Base-by-base conservation (phyloP, 495 filamentous ascomycete genomes). In the Aspergillus nidulans region DNA sequence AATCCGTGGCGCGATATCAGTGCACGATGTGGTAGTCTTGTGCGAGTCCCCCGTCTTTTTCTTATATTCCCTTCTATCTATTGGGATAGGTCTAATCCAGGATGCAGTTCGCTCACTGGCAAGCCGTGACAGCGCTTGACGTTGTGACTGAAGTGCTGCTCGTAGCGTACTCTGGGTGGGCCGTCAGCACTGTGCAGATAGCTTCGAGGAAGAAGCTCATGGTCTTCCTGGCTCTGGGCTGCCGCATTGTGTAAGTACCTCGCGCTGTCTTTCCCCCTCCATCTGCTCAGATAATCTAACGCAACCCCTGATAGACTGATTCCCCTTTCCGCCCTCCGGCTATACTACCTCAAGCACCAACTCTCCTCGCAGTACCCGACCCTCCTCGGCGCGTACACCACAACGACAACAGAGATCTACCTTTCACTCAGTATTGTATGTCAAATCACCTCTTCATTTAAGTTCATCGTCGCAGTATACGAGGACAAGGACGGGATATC, bases 401-500 rank as follows among this genome's bases (percentile, higher is more conserved):
- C 65, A 4, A 47, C 58, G 20, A 26, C 53, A 6, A 62, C 65
- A 3, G 63, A 70, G 21, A 44, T 70, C 13, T 63, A 70, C 40
- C 36, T 70, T 7, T 56, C 57, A 0, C 49, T 65, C 19, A 64
- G 63, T 43, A 53, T 68, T 0, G 25, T 63, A 32, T 53, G 63
- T 15, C 59, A 67, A n/a, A 52, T 63, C 5, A 56, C 59, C 18
- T 63, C 68, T 5, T 66, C 67, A 1, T 42, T 78, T 6, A 74
- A 71, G 41, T 66, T 70, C 1, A 76, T 77, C 52, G 63, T 77
- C 32, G 66, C 69, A 1, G 71, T 73, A n/a, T 69, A 65, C 38
- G 64, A 65, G 28, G 59, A 67, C 16, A 58, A 68, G 4, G 45
- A 64, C 12, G 73, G 72, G 3, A 39, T 69, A 1, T 61, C 67